phyloP scores from a whole-genome alignment of 164 flowering plant genomes.

The Piper longum region DNA sequence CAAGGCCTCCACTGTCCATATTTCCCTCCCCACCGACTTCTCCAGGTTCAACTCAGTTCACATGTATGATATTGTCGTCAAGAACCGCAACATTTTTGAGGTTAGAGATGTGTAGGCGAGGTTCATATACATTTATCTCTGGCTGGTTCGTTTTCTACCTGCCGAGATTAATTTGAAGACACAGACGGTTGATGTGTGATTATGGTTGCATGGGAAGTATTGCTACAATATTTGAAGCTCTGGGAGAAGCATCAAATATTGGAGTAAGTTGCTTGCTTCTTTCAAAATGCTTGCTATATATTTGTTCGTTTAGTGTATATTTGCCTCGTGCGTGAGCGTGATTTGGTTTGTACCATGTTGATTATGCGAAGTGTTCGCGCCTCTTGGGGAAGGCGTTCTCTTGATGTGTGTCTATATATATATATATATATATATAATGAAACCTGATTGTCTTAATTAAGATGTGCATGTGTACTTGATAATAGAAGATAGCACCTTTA shows the following conservation, averaged over 20 bases:
- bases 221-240: no score
- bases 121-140: background rate
- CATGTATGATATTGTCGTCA: slow-evolving; percentile 82
- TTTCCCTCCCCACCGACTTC: slow-evolving; percentile 79
- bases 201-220: no score
- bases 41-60: slow-evolving; percentile 57
- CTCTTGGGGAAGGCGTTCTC: background rate
- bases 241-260: no score
- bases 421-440: no score
- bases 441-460: no score
- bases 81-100: slow-evolving; percentile 53
- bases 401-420: background rate
- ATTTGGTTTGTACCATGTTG: background rate
- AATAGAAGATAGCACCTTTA: no score
- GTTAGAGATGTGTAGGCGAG: slow-evolving; percentile 39
- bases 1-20: slow-evolving; percentile 53
- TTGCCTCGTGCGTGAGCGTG: background rate
- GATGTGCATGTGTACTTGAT: no score
- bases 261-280: no score
- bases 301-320: background rate
- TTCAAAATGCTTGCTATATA: background rate
- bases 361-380: no score
- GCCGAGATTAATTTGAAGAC: background rate
- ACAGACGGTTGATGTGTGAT: background rate
- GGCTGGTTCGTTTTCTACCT: background rate